phyloP scores from a whole-genome alignment of 257 asterid species.

The Mitragyna speciosa region DNA sequence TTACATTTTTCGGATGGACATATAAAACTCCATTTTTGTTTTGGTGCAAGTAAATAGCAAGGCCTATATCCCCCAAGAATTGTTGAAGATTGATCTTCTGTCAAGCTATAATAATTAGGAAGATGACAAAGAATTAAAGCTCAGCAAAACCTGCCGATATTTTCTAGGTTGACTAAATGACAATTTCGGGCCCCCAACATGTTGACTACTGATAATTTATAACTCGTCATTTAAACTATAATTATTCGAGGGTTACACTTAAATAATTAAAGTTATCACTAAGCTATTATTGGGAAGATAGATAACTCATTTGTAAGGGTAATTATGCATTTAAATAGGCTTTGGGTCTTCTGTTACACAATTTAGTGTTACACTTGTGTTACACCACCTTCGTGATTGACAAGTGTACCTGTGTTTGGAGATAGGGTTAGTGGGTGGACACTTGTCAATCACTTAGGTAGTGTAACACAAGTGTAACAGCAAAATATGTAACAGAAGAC shows the following conservation, averaged over 20 bases:
- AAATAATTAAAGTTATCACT: too few species aligned
- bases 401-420: too few species aligned
- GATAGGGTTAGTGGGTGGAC: too few species aligned
- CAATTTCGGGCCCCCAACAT: neutral
- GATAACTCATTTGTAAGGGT: neutral
- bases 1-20: neutral
- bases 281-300: neutral
- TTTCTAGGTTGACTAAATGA: conserved; percentile 4
- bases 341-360: too few species aligned
- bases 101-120: neutral
- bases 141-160: neutral
- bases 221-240: neutral
- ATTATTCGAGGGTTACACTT: neutral
- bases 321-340: neutral
- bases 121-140: neutral
- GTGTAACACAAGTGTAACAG: too few species aligned
- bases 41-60: neutral
- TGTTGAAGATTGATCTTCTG: neutral
- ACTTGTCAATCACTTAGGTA: too few species aligned
- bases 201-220: neutral
- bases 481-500: too few species aligned
- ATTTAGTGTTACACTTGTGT: too few species aligned
- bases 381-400: too few species aligned
- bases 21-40: neutral
- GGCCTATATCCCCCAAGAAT: neutral